Percentiles rank a stretch among this genome's conserved stretches.
These are phyloP conservation scores for Marasmius fiardii DNA, from an alignment of 1,284 basidiomycete species.

Conservation along the genomic window DNA sequence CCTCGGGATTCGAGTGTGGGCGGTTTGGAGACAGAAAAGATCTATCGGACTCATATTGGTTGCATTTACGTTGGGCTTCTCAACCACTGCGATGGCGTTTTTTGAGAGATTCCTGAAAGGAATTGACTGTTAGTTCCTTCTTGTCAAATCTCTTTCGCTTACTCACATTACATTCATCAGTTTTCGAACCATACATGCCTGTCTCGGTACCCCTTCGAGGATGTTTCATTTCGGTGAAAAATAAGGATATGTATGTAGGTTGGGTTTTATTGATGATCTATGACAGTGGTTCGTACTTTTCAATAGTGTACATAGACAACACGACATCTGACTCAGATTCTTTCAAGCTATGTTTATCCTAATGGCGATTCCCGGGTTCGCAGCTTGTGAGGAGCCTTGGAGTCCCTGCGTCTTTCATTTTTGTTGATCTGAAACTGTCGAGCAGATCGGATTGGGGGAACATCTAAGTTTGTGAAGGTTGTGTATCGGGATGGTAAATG, in stretches of 20 bases:
- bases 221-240: background rate
- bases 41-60: background rate
- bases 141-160: background rate
- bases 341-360: background rate
- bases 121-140: background rate
- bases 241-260: background rate
- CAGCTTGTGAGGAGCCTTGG: background rate
- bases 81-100: background rate
- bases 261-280: background rate
- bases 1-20: background rate
- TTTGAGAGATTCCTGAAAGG: background rate
- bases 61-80: background rate
- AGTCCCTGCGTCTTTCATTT: background rate
- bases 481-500: background rate
- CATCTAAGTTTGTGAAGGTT: background rate
- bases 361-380: background rate
- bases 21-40: background rate
- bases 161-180: background rate
- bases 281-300: background rate
- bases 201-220: background rate
- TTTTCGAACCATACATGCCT: background rate
- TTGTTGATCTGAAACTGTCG: background rate
- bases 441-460: background rate
- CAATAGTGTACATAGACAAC: background rate
- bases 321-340: background rate